Evolutionary conservation across 139 green algal genomes (phyloP), one percentile per base, ranked within the genome.

Genomic region (Chara braunii): DNA sequence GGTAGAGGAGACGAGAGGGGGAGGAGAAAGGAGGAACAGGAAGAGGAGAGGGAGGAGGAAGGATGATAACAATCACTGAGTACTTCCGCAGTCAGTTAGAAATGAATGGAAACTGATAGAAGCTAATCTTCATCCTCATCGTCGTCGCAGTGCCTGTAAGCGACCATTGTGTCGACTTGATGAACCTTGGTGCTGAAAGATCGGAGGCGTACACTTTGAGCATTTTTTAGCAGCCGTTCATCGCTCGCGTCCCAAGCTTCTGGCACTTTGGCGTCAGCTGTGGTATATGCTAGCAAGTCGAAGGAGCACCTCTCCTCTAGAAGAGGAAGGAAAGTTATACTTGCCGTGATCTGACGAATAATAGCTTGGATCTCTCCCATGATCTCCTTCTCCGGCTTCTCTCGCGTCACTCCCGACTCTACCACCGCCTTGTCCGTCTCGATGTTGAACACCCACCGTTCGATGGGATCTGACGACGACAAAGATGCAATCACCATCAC

Each of bases 401-500:
- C 84, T 0, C 72, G 75, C 7, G 67, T 37, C 3, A 77, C 57
- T 37, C 84, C 54, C n/a, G 54, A 63, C 11, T 2, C n/a, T 22
- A 60, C 3, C 2, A 8, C 31, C 32, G 78, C 75, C 53, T 83
- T 74, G 60, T 95, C 85, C 2, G 89, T 94, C 30, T 95, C 80
- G 30, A 98, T 85, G 78, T 94, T 82, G 78, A 98, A 98, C 0
- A 86, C 91, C 92, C 92, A 98, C 1, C 91, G 79, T 81, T 98
- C 92, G 57, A 96, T 70, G 9, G 92, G 85, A 59, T 78, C 75
- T 9, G 37, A 30, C 28, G 44, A 72, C 33, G 92, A 81, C 6
- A 86, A 80, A 12, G 50, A 83, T 2, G 80, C 85, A 6, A 98
- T 70, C 2, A 97, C 90, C 51, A 98, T 74, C 22, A 97, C 90